Evolutionary conservation across 2,329 filamentous ascomycete genomes (phyloP).

Genomic region (Helotiales sp.): DNA sequence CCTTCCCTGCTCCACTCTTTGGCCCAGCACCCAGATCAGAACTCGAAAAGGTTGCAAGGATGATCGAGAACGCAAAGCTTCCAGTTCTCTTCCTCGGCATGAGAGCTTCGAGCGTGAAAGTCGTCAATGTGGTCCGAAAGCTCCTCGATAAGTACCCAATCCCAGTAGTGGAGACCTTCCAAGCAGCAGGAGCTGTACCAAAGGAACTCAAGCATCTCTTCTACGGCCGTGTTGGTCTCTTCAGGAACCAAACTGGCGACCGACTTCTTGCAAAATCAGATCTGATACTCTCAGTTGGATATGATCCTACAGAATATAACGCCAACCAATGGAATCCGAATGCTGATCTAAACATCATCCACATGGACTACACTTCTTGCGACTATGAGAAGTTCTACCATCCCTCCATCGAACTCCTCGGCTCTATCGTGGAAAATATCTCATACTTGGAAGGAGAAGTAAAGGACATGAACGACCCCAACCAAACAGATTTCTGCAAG

Average conservation of each 20-base stretch:
- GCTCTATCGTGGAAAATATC: conserved; percentile 14
- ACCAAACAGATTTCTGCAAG: conserved; percentile 3
- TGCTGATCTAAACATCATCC: conserved; percentile 41
- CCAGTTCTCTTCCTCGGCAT: conserved; percentile 48
- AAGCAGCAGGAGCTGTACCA: conserved; percentile 48
- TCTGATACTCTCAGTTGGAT: conserved; percentile 46
- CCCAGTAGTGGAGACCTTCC: conserved; percentile 51
- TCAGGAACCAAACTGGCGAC: conserved; percentile 50
- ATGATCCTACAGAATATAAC: conserved; percentile 50
- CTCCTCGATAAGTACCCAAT: conserved; percentile 43
- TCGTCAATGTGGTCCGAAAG: conserved; percentile 42
- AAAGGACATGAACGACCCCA: background rate
- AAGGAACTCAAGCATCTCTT: conserved; percentile 45
- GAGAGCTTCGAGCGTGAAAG: conserved; percentile 41
- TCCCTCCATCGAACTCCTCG: conserved; percentile 19
- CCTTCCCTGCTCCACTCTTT: conserved; percentile 42
- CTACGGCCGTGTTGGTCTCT: conserved; percentile 48
- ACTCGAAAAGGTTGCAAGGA: conserved; percentile 36
- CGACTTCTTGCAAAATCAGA: conserved; percentile 44
- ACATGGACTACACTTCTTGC: conserved; percentile 45
- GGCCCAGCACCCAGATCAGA: conserved; percentile 39
- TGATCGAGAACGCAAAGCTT: conserved; percentile 38
- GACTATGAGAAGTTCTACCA: conserved; percentile 21
- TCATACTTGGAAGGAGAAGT: conserved; percentile 4
- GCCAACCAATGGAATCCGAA: conserved; percentile 45